These are phyloP conservation scores for Eremomyces bilateralis DNA, from an alignment of 495 filamentous ascomycete species.

Conservation along the genomic window DNA sequence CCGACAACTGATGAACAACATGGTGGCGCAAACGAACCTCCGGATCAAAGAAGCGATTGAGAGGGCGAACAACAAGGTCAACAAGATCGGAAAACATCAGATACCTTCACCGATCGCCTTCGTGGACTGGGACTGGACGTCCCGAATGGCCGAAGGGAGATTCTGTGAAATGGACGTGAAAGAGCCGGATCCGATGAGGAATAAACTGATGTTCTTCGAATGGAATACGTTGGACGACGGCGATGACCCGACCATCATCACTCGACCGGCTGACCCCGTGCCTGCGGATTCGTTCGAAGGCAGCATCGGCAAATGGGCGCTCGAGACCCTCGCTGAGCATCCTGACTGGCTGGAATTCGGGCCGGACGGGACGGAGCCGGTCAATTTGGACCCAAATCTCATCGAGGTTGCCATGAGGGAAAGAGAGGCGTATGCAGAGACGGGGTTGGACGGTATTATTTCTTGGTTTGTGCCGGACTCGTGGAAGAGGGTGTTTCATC, in stretches of 20 bases:
- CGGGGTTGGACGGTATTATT: background rate
- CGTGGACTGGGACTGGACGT: background rate
- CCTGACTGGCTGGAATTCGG: background rate
- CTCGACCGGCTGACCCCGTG: background rate
- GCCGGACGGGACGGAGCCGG: background rate
- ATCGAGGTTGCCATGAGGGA: background rate
- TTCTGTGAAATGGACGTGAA: background rate
- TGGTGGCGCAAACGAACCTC: background rate
- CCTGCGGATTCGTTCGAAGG: background rate
- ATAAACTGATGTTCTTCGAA: background rate
- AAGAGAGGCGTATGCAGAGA: background rate
- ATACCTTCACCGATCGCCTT: too few species aligned
- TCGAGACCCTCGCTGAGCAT: too few species aligned
- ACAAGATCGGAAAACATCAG: too few species aligned
- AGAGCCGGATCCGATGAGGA: background rate
- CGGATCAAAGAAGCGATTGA: background rate
- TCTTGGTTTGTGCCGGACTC: background rate
- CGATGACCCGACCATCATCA: background rate
- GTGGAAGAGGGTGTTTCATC: conserved; percentile 1
- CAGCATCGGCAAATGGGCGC: background rate
- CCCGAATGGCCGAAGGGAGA: background rate
- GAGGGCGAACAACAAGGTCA: background rate
- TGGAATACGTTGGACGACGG: background rate
- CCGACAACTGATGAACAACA: background rate
- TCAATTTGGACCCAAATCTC: background rate